These are phyloP conservation scores for Barnettozyma botsteinii DNA, from an alignment of 805 yeast genomes.

Conservation along the genomic window DNA sequence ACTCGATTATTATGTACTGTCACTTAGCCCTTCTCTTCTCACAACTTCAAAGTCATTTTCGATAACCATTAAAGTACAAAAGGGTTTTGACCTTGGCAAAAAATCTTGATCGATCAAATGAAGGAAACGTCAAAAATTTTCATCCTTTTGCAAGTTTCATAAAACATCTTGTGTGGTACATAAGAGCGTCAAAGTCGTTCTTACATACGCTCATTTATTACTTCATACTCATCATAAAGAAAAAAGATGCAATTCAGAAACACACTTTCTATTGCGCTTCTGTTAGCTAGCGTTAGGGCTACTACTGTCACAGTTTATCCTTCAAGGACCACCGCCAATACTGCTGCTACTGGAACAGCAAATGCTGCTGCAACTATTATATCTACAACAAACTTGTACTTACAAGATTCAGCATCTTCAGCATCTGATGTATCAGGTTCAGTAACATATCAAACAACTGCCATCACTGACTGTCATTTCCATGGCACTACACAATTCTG, in stretches of 20 bases:
- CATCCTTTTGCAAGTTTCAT: too few relatives aligned
- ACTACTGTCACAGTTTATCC: neutral
- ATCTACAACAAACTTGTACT: constrained; percentile 1
- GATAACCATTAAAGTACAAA: neutral
- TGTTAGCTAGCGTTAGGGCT: too few relatives aligned
- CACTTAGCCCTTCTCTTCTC: too few relatives aligned
- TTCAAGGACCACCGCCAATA: neutral
- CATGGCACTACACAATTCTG: constrained; percentile 13
- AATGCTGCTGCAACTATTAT: neutral
- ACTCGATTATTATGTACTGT: too few relatives aligned
- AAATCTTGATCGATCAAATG: neutral
- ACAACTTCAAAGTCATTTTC: neutral
- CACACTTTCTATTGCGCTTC: too few relatives aligned
- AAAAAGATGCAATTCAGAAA: too few relatives aligned
- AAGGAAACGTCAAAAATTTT: neutral
- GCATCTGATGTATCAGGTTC: neutral
- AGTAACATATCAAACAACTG: constrained; percentile 12
- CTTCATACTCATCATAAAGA: too few relatives aligned
- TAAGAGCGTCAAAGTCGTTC: too few relatives aligned
- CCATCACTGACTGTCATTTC: constrained; percentile 18
- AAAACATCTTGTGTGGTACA: too few relatives aligned
- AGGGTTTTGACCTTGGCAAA: too few relatives aligned
- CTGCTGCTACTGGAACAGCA: too few relatives aligned
- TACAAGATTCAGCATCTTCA: neutral
- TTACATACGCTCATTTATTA: too few relatives aligned